A percentile compares a stretch with the other conserved stretches of the same genome.
Conservation (phyloP, 208 protist genomes). For the Herpetomonas samuelpessoai region DNA sequence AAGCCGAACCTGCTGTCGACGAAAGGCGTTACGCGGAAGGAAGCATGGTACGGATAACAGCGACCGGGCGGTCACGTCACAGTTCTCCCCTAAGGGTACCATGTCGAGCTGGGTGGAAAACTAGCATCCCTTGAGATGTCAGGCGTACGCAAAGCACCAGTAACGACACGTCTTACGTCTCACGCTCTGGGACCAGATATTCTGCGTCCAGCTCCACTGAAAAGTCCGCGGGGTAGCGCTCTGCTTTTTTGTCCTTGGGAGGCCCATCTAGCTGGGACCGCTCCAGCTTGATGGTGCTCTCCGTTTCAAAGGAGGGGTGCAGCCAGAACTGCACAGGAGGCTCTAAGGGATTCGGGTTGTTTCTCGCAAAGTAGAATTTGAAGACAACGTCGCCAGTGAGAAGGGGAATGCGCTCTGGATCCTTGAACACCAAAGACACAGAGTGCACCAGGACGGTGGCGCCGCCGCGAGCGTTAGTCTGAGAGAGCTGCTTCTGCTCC, state of each 20-base stretch:
- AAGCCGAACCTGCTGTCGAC: no score
- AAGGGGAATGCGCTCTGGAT: constrained; percentile 38
- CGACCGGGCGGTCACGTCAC: no score
- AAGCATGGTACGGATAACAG: no score
- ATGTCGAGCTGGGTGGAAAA: no score
- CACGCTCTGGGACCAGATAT: constrained; percentile 15
- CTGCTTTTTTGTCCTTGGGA: constrained; percentile 61
- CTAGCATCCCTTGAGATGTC: no score
- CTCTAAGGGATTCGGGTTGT: constrained; percentile 63
- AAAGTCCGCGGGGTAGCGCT: constrained; percentile 70
- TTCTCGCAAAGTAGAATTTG: constrained; percentile 68
- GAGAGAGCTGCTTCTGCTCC: constrained; percentile 1
- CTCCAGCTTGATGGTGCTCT: constrained; percentile 22
- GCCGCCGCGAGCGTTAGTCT: constrained; percentile 17
- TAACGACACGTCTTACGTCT: no score
- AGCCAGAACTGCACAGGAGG: constrained; percentile 75
- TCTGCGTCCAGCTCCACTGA: constrained; percentile 36
- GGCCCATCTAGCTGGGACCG: constrained; percentile 62
- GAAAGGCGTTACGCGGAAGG: no score
- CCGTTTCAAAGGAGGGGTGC: constrained; percentile 56
- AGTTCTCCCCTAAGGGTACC: no score
- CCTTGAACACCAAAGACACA: constrained; percentile 30
- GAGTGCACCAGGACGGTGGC: constrained; percentile 18
- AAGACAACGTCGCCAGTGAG: constrained; percentile 58
- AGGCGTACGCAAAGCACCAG: no score